Evolutionary conservation across 371 early-diverging fungal species (phyloP).

Genomic region (Circinella umbellata): DNA sequence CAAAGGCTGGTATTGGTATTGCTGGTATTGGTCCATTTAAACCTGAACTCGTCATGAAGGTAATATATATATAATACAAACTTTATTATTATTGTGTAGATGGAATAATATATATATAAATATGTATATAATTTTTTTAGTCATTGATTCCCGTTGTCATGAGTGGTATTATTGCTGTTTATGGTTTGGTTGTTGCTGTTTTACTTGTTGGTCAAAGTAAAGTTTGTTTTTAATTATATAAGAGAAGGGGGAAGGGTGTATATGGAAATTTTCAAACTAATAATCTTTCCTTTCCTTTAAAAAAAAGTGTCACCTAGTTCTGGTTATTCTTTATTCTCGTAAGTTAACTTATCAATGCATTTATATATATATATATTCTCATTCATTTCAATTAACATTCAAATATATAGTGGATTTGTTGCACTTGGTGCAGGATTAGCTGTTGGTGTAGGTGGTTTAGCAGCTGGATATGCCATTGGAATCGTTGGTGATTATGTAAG

Average conservation of each 20-base stretch:
- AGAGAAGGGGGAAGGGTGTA: no score
- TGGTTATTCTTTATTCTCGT: conserved; percentile 52
- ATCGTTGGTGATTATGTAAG: conserved; percentile 91
- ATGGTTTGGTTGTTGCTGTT: conserved; percentile 88
- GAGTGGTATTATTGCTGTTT: conserved; percentile 95
- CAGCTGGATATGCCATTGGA: conserved; percentile 93
- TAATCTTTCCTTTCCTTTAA: no score
- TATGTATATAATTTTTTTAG: no score
- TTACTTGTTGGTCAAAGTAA: conserved; percentile 79
- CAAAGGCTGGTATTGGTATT: conserved; percentile 90
- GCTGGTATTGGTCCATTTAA: conserved; percentile 88
- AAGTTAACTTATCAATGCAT: conserved; percentile 15
- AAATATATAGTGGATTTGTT: conserved; percentile 68
- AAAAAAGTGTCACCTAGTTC: conserved; percentile 56
- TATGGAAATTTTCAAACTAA: no score
- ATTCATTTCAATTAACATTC: neutral
- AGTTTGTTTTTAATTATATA: conserved; percentile 11
- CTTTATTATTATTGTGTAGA: no score
- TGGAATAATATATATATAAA: neutral
- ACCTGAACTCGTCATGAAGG: conserved; percentile 89
- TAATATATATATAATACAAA: conserved; percentile 18
- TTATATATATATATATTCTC: conserved; percentile 15
- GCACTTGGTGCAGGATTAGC: conserved; percentile 86
- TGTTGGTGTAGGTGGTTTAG: conserved; percentile 88
- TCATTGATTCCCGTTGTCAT: conserved; percentile 89